These are phyloP conservation scores for Friedmanniomyces simplex DNA, from an alignment of 495 filamentous ascomycete genomes.

Conservation along the genomic window DNA sequence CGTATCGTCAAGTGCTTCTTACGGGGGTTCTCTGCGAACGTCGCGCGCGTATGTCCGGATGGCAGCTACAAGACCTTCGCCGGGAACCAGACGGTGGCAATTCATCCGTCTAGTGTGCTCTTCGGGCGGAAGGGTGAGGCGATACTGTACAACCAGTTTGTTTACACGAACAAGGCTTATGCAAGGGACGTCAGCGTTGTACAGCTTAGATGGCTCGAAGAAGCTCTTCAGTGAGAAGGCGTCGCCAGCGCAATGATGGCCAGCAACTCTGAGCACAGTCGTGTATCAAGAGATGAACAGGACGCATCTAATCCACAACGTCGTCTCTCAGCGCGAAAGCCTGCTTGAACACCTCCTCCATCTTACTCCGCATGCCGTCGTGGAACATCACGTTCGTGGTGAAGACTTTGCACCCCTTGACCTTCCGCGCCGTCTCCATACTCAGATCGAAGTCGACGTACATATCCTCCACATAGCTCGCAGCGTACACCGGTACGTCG, in stretches of 20 bases:
- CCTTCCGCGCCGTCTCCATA: conserved; percentile 59
- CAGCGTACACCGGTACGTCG: conserved; percentile 78
- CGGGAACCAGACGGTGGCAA: conserved; percentile 74
- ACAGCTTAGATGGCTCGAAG: conserved; percentile 77
- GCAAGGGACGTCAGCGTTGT: conserved; percentile 80
- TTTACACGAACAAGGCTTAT: conserved; percentile 87
- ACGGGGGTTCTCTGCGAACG: conserved; percentile 68
- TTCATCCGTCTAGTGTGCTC: conserved; percentile 80
- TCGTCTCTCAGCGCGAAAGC: conserved; percentile 32
- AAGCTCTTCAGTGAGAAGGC: conserved; percentile 37
- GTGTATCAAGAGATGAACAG: neutral
- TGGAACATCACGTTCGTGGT: conserved; percentile 84
- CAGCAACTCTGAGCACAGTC: no score
- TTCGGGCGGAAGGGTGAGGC: conserved; percentile 84
- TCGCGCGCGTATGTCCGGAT: conserved; percentile 72
- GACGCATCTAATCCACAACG: conserved; percentile 24
- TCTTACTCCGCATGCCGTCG: conserved; percentile 60
- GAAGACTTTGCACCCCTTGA: conserved; percentile 67
- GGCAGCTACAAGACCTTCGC: conserved; percentile 74
- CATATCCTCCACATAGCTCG: conserved; percentile 86
- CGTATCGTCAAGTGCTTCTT: conserved; percentile 70
- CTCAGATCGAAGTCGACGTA: conserved; percentile 74
- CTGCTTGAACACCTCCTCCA: conserved; percentile 51
- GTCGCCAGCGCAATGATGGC: no score
- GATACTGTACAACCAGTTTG: conserved; percentile 92